phyloP scores from a whole-genome alignment of 2,329 filamentous ascomycete genomes.

The Rutstroemia sp. region DNA sequence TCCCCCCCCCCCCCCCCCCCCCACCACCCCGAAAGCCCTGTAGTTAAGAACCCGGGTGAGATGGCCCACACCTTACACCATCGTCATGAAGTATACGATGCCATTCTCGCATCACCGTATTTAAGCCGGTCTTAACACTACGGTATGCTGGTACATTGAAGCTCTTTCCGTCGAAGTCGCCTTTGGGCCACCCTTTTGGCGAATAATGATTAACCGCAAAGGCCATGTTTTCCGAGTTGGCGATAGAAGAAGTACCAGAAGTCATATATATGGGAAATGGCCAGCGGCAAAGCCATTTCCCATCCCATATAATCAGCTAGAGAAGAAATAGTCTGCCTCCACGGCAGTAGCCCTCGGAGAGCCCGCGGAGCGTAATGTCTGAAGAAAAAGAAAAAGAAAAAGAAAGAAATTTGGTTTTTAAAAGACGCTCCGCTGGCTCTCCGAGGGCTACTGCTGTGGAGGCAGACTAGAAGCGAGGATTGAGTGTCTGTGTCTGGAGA shows the following conservation, averaged over 20 bases:
- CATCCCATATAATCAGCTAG: too few relatives aligned
- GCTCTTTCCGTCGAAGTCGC: slow-evolving; percentile 15
- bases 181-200: slow-evolving; percentile 33
- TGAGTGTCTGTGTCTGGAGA: slow-evolving; percentile 35
- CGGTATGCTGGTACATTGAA: slow-evolving; percentile 32
- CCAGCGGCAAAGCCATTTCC: too few relatives aligned
- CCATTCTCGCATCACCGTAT: slow-evolving; percentile 44
- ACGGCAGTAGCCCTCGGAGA: too few relatives aligned
- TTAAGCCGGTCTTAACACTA: slow-evolving; percentile 37
- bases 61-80: slow-evolving; percentile 42
- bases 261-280: slow-evolving; percentile 27
- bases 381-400: too few relatives aligned
- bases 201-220: slow-evolving; percentile 21
- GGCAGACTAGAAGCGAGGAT: slow-evolving; percentile 32
- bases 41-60: slow-evolving; percentile 42
- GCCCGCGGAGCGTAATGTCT: too few relatives aligned
- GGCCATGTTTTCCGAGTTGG: slow-evolving; percentile 25
- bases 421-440: too few relatives aligned
- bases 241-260: slow-evolving; percentile 33
- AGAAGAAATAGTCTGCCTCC: too few relatives aligned
- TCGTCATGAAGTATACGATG: slow-evolving; percentile 37
- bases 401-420: too few relatives aligned
- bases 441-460: too few relatives aligned
- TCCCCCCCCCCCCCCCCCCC: too few relatives aligned
- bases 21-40: too few relatives aligned